These are phyloP conservation scores for Candida tibetensis DNA, from an alignment of 805 yeast genomes.

Conservation along the genomic window DNA sequence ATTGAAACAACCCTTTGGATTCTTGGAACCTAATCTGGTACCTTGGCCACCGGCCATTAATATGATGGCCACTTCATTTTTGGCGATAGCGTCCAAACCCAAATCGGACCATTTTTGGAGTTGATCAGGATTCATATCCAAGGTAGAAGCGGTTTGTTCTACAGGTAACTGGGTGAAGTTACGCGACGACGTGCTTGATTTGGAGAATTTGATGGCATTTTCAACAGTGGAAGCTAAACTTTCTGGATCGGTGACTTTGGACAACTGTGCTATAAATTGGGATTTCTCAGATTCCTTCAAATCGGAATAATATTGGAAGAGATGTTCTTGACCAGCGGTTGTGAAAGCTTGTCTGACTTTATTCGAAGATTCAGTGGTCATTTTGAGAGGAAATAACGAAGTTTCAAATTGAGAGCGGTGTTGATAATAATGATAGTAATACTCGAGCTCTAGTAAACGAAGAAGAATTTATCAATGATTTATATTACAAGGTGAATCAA, in stretches of 20 bases:
- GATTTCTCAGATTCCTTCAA: slow-evolving; percentile 34
- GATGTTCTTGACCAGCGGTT: slow-evolving; percentile 51
- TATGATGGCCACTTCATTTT: slow-evolving; percentile 80
- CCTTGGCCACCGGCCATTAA: slow-evolving; percentile 99
- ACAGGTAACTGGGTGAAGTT: slow-evolving; percentile 50
- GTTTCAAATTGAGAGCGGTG: not conserved
- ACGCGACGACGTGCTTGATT: slow-evolving; percentile 17
- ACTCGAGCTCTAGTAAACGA: too few relatives aligned
- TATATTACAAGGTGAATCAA: not conserved
- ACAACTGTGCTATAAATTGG: slow-evolving; percentile 39
- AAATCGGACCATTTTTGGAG: slow-evolving; percentile 38
- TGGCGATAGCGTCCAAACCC: slow-evolving; percentile 69
- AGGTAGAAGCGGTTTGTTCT: slow-evolving; percentile 44
- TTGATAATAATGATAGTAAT: not conserved
- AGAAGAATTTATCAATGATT: too few relatives aligned
- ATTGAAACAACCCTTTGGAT: slow-evolving; percentile 93
- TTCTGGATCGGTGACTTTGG: slow-evolving; percentile 41
- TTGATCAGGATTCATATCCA: slow-evolving; percentile 38
- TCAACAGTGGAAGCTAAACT: slow-evolving; percentile 40
- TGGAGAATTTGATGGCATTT: slow-evolving; percentile 44
- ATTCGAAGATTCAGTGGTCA: slow-evolving; percentile 10
- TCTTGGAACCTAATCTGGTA: slow-evolving; percentile 83
- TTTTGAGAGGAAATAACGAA: not conserved
- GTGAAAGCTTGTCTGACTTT: slow-evolving; percentile 28
- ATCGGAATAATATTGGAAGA: slow-evolving; percentile 47